These are phyloP conservation scores for Aspergillus ruber DNA, from an alignment of 2,329 filamentous ascomycete genomes.

Conservation along the genomic window DNA sequence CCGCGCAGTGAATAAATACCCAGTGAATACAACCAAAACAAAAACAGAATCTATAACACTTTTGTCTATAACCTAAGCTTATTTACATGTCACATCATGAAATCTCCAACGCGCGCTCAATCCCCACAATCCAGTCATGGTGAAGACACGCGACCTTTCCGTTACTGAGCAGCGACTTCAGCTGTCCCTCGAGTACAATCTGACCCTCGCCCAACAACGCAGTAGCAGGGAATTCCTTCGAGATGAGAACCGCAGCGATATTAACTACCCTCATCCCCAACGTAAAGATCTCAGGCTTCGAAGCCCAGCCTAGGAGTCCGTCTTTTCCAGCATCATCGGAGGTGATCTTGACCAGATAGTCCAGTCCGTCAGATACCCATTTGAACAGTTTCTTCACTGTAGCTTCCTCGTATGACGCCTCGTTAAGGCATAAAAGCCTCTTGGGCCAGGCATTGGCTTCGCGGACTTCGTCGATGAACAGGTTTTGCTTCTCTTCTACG, in stretches of 20 bases:
- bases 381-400: slow-evolving; percentile 15
- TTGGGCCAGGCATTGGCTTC: slow-evolving; percentile 65
- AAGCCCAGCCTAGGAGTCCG: slow-evolving; percentile 66
- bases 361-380: slow-evolving; percentile 31
- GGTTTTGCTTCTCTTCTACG: slow-evolving; percentile 82
- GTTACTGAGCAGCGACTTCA: slow-evolving; percentile 18
- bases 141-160: slow-evolving; percentile 23
- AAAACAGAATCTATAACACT: slow-evolving; percentile 9
- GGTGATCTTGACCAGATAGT: slow-evolving; percentile 18
- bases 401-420: slow-evolving; percentile 15
- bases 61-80: slow-evolving; percentile 13
- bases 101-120: slow-evolving; percentile 17
- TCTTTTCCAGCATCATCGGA: slow-evolving; percentile 42
- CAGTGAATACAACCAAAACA: neutral
- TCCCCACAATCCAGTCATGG: slow-evolving; percentile 25
- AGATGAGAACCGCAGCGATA: slow-evolving; percentile 30
- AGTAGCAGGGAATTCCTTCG: slow-evolving; percentile 12
- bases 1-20: neutral
- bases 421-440: slow-evolving; percentile 37
- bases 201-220: slow-evolving; percentile 12
- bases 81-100: slow-evolving; percentile 4
- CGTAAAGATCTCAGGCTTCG: slow-evolving; percentile 59
- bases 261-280: slow-evolving; percentile 35
- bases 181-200: slow-evolving; percentile 11
- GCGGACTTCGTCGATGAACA: slow-evolving; percentile 78